Evolutionary conservation across 495 filamentous ascomycete species (phyloP).

Genomic region (Penicillium herquei): DNA sequence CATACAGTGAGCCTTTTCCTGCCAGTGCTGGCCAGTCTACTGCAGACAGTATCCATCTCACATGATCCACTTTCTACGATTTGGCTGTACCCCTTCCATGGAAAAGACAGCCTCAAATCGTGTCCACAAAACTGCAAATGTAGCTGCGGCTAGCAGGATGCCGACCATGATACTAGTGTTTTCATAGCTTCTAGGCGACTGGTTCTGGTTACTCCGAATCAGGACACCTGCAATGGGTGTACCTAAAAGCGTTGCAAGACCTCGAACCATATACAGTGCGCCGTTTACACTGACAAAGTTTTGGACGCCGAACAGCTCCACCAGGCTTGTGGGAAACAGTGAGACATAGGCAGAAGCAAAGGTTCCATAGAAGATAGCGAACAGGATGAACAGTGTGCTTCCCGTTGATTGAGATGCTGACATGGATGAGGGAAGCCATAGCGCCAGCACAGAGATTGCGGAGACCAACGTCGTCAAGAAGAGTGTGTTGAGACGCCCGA

Average conservation of each 20-base stretch:
- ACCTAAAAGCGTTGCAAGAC: conserved; percentile 39
- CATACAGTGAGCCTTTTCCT: too few species aligned
- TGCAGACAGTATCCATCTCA: background rate
- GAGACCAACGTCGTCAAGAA: conserved; percentile 38
- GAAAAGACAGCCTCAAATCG: conserved; percentile 27
- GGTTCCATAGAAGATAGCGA: conserved; percentile 37
- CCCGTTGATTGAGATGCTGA: conserved; percentile 12
- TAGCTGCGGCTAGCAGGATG: conserved; percentile 26
- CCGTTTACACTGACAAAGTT: conserved; percentile 44
- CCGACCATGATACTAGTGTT: conserved; percentile 32
- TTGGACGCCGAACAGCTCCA: conserved; percentile 43
- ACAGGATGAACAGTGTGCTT: conserved; percentile 34
- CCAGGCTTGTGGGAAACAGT: conserved; percentile 39
- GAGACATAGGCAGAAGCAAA: conserved; percentile 42
- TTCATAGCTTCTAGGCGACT: conserved; percentile 24
- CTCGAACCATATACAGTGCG: conserved; percentile 42
- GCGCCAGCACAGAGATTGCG: conserved; percentile 28
- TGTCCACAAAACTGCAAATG: conserved; percentile 31
- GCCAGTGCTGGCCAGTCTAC: too few species aligned
- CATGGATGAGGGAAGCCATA: conserved; percentile 42
- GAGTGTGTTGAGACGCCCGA: conserved; percentile 40
- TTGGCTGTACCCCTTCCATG: conserved; percentile 10
- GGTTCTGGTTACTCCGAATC: conserved; percentile 22
- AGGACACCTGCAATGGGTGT: conserved; percentile 43
- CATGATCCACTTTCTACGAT: conserved; percentile 20